A percentile compares a stretch with the other conserved stretches of the same genome.
Evolutionary conservation across 208 protist species (phyloP).

Genomic region (Trypanosoma avium): DNA sequence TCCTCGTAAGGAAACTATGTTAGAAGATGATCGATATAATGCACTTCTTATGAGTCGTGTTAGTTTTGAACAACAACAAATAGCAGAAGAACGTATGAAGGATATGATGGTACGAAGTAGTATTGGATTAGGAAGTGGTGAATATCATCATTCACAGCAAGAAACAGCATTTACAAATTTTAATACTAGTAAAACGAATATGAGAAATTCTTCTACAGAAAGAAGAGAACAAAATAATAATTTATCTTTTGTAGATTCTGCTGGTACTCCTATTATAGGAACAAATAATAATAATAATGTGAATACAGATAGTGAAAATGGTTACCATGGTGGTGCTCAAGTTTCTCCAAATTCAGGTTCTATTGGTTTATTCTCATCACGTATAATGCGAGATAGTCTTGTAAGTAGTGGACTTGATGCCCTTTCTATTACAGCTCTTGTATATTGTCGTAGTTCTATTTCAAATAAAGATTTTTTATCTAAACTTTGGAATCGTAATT

Average conservation of each 20-base stretch:
- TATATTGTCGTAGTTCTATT: conserved; percentile 42
- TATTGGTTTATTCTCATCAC: background rate
- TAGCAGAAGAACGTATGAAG: conserved; percentile 34
- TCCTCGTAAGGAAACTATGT: background rate
- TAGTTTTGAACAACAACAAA: conserved; percentile 40
- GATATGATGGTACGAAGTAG: conserved; percentile 26
- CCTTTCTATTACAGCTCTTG: conserved; percentile 49
- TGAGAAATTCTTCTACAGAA: no score
- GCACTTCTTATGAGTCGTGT: conserved; percentile 33
- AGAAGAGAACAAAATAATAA: no score
- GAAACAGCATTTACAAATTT: background rate
- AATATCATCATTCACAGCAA: background rate
- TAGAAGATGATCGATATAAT: conserved; percentile 39
- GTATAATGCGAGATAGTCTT: conserved; percentile 10
- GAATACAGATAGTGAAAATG: background rate
- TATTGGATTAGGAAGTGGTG: background rate
- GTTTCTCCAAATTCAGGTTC: background rate
- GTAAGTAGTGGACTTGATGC: background rate
- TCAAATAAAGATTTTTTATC: conserved; percentile 31
- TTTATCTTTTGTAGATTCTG: no score
- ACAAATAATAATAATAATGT: background rate
- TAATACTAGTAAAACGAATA: no score
- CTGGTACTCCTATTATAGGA: no score
- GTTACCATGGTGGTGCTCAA: background rate
- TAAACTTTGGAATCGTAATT: conserved; percentile 59